These are phyloP conservation scores for Bipolaris gigantea DNA, from an alignment of 2,329 filamentous ascomycete genomes.

Conservation along the genomic window DNA sequence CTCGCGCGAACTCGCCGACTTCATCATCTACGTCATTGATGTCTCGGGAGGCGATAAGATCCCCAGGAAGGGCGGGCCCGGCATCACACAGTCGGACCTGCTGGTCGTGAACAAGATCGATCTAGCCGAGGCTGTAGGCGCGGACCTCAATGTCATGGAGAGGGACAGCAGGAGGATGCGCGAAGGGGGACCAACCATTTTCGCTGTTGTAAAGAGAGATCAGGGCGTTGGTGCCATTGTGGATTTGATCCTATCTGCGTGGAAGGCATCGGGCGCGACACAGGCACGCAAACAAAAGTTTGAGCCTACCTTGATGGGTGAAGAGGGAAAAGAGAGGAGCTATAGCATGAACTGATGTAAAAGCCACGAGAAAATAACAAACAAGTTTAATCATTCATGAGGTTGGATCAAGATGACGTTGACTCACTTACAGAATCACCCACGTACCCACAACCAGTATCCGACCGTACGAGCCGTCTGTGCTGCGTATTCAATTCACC, in stretches of 20 bases:
- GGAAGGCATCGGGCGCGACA: conserved; percentile 81
- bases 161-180: conserved; percentile 89
- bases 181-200: conserved; percentile 92
- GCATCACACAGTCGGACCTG: conserved; percentile 94
- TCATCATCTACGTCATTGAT: conserved; percentile 98
- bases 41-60: conserved; percentile 97
- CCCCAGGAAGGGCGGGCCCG: conserved; percentile 90
- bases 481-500: background rate
- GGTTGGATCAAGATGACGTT: background rate
- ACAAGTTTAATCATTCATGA: background rate
- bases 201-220: conserved; percentile 94
- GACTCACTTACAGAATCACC: background rate
- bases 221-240: conserved; percentile 85
- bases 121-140: conserved; percentile 84
- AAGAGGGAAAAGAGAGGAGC: conserved; percentile 18
- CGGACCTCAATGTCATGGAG: conserved; percentile 92
- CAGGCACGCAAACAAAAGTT: conserved; percentile 43
- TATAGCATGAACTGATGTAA: conserved; percentile 10
- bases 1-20: conserved; percentile 90
- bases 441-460: too few species aligned
- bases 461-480: background rate
- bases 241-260: conserved; percentile 84
- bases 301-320: conserved; percentile 36
- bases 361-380: background rate
- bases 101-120: conserved; percentile 98